Percentiles rank a stretch among this genome's conserved stretches.
phyloP scores from a whole-genome alignment of 176 grass and related monocot species.

The Phragmites australis region DNA sequence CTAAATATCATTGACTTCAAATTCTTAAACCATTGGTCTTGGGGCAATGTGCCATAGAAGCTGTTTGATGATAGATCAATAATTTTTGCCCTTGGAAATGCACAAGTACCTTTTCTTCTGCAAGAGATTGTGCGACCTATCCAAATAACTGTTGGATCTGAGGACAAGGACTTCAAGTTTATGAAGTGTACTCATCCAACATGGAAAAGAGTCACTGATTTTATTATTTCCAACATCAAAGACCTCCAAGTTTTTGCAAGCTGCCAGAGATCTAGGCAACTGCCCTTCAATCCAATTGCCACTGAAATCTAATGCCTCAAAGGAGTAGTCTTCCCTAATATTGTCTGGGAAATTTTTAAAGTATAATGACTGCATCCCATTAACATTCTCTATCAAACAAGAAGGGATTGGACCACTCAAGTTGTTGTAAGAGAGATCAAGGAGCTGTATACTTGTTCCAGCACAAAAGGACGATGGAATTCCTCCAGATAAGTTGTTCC shows the following conservation, averaged over 20 bases:
- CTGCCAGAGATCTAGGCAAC: not conserved
- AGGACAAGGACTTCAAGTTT: conserved; percentile 25
- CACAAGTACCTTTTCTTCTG: not conserved
- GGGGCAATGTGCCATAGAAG: conserved; percentile 28
- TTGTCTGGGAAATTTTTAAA: not conserved
- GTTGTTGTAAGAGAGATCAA: conserved; percentile 32
- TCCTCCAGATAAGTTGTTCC: conserved; percentile 7
- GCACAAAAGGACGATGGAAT: conserved; percentile 20
- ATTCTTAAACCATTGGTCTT: conserved; percentile 13
- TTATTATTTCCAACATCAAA: conserved; percentile 26
- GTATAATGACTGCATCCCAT: not conserved
- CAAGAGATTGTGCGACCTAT: not conserved
- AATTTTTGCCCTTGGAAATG: not conserved
- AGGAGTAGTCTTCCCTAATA: not conserved
- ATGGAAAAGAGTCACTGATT: conserved; percentile 20
- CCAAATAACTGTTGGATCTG: conserved; percentile 16
- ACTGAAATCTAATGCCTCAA: conserved; percentile 19
- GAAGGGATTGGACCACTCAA: conserved; percentile 30
- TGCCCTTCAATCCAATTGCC: not conserved
- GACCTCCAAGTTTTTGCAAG: not conserved
- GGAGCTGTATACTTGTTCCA: not conserved
- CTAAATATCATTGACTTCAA: conserved; percentile 23
- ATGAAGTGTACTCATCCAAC: conserved; percentile 19
- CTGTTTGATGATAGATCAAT: conserved; percentile 30
- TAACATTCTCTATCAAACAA: conserved; percentile 5